phyloP scores from a whole-genome alignment of 345 rosid genomes.

The Cardamine chenopodiifolia region DNA sequence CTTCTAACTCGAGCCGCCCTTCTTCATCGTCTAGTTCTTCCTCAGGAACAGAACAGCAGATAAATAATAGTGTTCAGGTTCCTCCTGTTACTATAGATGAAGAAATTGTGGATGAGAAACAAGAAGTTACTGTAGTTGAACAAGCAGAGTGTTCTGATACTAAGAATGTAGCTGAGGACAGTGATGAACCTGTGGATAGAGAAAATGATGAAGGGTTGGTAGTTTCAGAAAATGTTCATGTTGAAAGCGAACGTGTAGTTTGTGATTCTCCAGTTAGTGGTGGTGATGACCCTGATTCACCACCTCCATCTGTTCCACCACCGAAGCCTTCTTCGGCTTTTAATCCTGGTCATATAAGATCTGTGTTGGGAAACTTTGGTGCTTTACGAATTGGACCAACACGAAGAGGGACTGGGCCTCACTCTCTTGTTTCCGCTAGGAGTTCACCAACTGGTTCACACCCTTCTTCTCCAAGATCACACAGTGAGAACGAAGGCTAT shows the following conservation, averaged over 20 bases:
- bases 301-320: conserved; percentile 91
- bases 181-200: conserved; percentile 45
- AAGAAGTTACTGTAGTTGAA: conserved; percentile 58
- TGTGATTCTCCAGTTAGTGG: conserved; percentile 44
- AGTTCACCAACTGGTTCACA: conserved; percentile 82
- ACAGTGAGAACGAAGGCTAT: conserved; percentile 85
- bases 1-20: conserved; percentile 76
- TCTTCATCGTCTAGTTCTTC: conserved; percentile 61
- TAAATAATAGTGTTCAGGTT: conserved; percentile 46
- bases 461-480: conserved; percentile 98
- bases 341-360: conserved; percentile 58
- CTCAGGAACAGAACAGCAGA: conserved; percentile 60
- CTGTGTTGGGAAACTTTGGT: conserved; percentile 54
- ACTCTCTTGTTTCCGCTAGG: conserved; percentile 79
- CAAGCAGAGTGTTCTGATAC: conserved; percentile 54
- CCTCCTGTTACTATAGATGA: conserved; percentile 59
- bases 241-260: conserved; percentile 61
- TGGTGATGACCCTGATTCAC: conserved; percentile 59
- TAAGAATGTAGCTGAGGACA: conserved; percentile 51
- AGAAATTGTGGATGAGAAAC: conserved; percentile 59
- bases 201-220: conserved; percentile 48
- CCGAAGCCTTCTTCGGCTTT: conserved; percentile 56
- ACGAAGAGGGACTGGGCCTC: conserved; percentile 64
- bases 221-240: conserved; percentile 48
- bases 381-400: conserved; percentile 61